Base-by-base conservation (phyloP, 1,284 basidiomycete species). In the Pascua guehoae region DNA sequence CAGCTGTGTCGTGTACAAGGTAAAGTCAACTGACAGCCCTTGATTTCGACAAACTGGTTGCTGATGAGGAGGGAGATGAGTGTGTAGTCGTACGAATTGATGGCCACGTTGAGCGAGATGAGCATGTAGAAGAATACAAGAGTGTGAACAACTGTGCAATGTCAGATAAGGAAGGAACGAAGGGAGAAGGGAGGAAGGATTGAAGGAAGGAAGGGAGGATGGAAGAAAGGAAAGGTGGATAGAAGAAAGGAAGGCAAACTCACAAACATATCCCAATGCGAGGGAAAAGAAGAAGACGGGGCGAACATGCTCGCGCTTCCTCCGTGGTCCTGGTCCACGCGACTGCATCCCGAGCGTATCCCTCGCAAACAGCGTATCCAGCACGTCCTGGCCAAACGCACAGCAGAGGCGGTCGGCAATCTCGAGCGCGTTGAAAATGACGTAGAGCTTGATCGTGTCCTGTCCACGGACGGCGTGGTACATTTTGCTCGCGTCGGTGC, bases 21-120 rank as follows among this genome's bases (percentile, higher is more conserved):
- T n/a, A 9, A 64, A 68, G 55, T n/a, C 14, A 42, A 71, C 76
- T 63, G 47, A 78, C 88, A 94, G 41, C 95, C 94, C 78, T 99
- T 99, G 79, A 98, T 98, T 79, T 99, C 96, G 48, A 98, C 95
- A 71, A 99, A 98, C 74, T 99, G 96, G 74, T 98, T 99, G 46
- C 92, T 97, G 45, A 98, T 86, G 7, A 99, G 82, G 0, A 99
- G 83, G 0, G 95, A 97, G 39, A 98, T 82, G 12, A 99, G 84
- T 1, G 94, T 89, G 71, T 98, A 91, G 76, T 98, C 95, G 76
- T 96, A 99, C 15, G 93, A 95, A 77, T 98, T 98, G 74, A 99
- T 91, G 5, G 96, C 95, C 32, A 98, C 95, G 65, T 98, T 98
- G 58, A 98, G 82, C 1, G 93, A 86, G 52, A 97, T 90, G 51